A percentile compares a stretch with the other conserved stretches of the same genome.
Conservation (phyloP, 208 protist species). For the Wallacemonas sp. region DNA sequence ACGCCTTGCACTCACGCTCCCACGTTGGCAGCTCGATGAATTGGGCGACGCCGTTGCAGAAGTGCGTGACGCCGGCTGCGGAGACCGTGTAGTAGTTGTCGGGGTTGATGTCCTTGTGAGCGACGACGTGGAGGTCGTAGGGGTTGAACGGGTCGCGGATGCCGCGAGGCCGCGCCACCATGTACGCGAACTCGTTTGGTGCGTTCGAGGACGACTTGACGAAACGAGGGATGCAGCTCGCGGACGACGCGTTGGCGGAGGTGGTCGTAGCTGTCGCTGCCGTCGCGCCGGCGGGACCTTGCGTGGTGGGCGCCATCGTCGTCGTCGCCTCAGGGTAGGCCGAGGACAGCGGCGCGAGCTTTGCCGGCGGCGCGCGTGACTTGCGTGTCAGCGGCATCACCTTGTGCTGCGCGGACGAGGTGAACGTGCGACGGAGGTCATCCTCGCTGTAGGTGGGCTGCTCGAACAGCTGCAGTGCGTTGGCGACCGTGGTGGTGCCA, state of each 20-base stretch:
- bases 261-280: background rate
- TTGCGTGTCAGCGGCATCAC: constrained; percentile 23
- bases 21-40: constrained; percentile 94
- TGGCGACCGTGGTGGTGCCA: constrained; percentile 47
- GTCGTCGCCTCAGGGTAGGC: background rate
- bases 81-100: constrained; percentile 94
- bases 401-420: constrained; percentile 33
- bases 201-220: constrained; percentile 78
- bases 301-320: background rate
- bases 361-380: constrained; percentile 23
- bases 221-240: constrained; percentile 65
- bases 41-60: constrained; percentile 83
- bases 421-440: constrained; percentile 56
- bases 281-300: background rate
- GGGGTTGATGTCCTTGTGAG: constrained; percentile 83
- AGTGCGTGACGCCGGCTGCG: constrained; percentile 94
- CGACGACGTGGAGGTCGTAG: constrained; percentile 94
- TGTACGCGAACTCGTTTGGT: constrained; percentile 91
- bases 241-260: background rate
- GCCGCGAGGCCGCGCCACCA: constrained; percentile 79
- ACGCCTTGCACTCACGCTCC: constrained; percentile 92
- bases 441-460: constrained; percentile 55
- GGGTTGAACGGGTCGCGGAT: constrained; percentile 91
- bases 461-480: constrained; percentile 74
- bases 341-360: constrained; percentile 30